These are phyloP conservation scores for Plenodomus lindquistii DNA, from an alignment of 2,329 filamentous ascomycete genomes.

Conservation along the genomic window DNA sequence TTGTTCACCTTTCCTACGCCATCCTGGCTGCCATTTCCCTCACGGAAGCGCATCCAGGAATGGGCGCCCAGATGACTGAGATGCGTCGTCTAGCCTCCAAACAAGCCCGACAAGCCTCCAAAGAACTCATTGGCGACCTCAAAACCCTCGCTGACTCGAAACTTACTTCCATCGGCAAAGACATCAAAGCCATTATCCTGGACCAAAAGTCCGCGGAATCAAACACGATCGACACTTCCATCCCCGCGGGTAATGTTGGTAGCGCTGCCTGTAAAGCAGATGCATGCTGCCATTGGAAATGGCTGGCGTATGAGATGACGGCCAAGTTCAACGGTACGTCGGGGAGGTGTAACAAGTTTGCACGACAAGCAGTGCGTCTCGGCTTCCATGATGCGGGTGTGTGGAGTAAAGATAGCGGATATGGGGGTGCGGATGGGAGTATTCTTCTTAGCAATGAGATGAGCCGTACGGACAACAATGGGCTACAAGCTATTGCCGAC, in stretches of 20 bases:
- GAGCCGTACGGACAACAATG: conserved; percentile 34
- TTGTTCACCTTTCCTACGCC: conserved; percentile 21
- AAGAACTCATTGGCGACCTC: conserved; percentile 42
- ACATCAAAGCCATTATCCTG: conserved; percentile 41
- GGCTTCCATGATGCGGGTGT: conserved; percentile 42
- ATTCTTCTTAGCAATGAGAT: conserved; percentile 39
- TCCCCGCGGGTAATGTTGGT: conserved; percentile 33
- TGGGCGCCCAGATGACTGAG: conserved; percentile 28
- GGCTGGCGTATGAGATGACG: conserved; percentile 41
- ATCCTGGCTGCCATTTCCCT: conserved; percentile 16
- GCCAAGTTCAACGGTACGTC: conserved; percentile 39
- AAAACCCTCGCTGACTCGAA: conserved; percentile 34
- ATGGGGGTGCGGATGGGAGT: conserved; percentile 40
- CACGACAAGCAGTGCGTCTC: conserved; percentile 37
- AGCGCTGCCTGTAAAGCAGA: conserved; percentile 40
- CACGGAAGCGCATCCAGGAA: conserved; percentile 33
- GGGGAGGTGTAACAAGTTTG: conserved; percentile 39
- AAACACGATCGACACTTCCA: conserved; percentile 22
- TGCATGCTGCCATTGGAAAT: conserved; percentile 43
- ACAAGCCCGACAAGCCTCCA: conserved; percentile 27
- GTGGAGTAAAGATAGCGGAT: conserved; percentile 32
- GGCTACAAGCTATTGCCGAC: conserved; percentile 28
- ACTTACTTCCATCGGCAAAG: conserved; percentile 37
- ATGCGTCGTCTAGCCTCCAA: conserved; percentile 21
- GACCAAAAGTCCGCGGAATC: conserved; percentile 29